Evolutionary conservation across 306 rosid species (phyloP).

Genomic region (Lablab purpureus): DNA sequence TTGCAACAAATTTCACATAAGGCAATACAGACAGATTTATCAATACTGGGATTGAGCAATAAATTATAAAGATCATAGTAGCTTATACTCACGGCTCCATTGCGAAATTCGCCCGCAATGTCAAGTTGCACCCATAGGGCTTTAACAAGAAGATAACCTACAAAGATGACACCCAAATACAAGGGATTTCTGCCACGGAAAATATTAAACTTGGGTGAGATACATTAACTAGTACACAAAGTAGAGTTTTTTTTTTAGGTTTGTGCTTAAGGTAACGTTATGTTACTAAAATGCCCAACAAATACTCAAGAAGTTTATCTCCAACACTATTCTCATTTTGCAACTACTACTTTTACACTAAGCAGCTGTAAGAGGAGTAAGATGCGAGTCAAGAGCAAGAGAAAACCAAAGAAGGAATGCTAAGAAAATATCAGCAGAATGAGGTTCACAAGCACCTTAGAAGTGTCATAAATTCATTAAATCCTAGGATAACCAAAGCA

Average conservation of each 20-base stretch:
- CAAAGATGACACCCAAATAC: conserved; percentile 76
- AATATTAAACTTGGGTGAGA: conserved; percentile 44
- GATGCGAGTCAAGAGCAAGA: conserved; percentile 13
- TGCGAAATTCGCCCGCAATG: conserved; percentile 73
- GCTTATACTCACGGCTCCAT: conserved; percentile 78
- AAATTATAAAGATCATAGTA: conserved; percentile 22
- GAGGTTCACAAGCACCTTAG: conserved; percentile 63
- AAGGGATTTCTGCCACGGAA: conserved; percentile 86
- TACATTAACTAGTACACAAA: conserved; percentile 15
- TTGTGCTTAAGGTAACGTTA: conserved; percentile 3
- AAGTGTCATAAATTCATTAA: conserved; percentile 97
- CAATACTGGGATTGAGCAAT: conserved; percentile 22
- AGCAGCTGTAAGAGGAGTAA: conserved; percentile 16
- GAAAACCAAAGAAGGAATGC: conserved; percentile 33
- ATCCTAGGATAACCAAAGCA: conserved; percentile 84
- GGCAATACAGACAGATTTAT: conserved; percentile 25
- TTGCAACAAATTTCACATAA: conserved; percentile 35
- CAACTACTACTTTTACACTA: conserved; percentile 18
- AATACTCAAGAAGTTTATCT: neutral
- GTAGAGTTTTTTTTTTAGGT: neutral
- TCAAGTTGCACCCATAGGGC: conserved; percentile 97
- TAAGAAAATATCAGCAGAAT: conserved; percentile 37
- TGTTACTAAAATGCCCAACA: conserved; percentile 17
- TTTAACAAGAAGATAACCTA: conserved; percentile 72
- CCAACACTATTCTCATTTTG: neutral